Conservation (phyloP, 139 green algal species). For the Pleodorina starrii region DNA sequence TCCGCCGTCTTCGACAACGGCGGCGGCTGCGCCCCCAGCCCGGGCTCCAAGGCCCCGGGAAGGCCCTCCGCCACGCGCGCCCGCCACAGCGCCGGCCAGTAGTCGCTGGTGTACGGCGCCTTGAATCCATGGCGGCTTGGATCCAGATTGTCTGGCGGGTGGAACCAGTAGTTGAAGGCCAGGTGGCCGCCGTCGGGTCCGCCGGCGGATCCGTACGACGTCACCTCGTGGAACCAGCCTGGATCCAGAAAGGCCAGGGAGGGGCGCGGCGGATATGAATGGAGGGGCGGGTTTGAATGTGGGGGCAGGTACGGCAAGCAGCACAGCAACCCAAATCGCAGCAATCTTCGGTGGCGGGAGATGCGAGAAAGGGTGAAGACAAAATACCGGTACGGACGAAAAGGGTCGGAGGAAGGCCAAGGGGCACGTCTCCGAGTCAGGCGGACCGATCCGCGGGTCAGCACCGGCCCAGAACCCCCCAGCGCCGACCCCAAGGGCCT, state of each 20-base stretch:
- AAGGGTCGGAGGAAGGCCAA: no score
- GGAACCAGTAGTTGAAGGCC: slow-evolving; percentile 92
- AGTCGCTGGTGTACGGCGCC: slow-evolving; percentile 64
- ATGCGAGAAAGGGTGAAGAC: no score
- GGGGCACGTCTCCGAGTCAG: no score
- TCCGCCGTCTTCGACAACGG: not conserved
- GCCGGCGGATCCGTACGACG: slow-evolving; percentile 61
- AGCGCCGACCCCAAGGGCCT: no score
- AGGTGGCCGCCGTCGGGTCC: slow-evolving; percentile 66
- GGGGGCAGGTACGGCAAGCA: no score
- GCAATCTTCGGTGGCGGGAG: no score
- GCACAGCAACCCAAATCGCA: no score
- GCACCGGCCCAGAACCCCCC: no score
- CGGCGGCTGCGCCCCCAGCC: slow-evolving; percentile 8
- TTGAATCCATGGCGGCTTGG: slow-evolving; percentile 40
- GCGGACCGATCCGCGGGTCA: no score
- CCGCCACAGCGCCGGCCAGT: slow-evolving; percentile 61
- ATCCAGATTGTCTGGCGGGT: slow-evolving; percentile 87
- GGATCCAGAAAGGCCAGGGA: slow-evolving; percentile 11
- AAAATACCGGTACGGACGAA: no score
- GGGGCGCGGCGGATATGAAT: no score
- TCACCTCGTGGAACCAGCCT: slow-evolving; percentile 94
- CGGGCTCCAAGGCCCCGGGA: not conserved
- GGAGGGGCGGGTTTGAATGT: no score
- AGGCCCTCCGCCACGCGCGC: not conserved